phyloP scores from a whole-genome alignment of 2,329 filamentous ascomycete species.

The Neopestalotiopsis rosae region DNA sequence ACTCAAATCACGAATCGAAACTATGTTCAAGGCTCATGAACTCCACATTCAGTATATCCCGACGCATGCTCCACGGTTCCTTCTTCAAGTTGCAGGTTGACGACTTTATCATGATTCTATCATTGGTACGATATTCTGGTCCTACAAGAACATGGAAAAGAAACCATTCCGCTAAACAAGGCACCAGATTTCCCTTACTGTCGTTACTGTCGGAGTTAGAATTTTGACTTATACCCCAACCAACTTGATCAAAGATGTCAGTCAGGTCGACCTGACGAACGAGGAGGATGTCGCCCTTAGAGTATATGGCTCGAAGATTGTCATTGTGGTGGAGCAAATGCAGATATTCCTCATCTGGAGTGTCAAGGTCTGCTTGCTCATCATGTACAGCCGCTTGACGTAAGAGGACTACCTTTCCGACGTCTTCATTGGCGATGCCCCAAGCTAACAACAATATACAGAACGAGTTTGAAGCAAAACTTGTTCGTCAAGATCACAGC shows the following conservation, averaged over 20 bases:
- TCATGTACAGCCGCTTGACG: conserved; percentile 63
- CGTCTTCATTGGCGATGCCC: neutral
- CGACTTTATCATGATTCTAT: conserved; percentile 61
- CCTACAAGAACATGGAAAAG: neutral
- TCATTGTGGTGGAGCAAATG: conserved; percentile 65
- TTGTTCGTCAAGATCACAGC: conserved; percentile 54
- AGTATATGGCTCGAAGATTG: conserved; percentile 63
- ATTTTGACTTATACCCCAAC: conserved; percentile 60
- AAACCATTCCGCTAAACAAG: conserved; percentile 18
- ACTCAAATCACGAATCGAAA: neutral
- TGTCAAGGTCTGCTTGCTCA: conserved; percentile 61
- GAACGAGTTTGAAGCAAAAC: conserved; percentile 52
- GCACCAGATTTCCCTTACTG: conserved; percentile 52
- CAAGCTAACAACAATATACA: conserved; percentile 23
- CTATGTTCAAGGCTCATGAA: conserved; percentile 10
- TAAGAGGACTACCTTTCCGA: conserved; percentile 30
- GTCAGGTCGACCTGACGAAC: conserved; percentile 50
- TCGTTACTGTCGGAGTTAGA: conserved; percentile 60
- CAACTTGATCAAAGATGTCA: conserved; percentile 60
- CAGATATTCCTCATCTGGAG: conserved; percentile 65
- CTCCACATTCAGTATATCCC: conserved; percentile 37
- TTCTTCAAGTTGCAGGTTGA: conserved; percentile 57
- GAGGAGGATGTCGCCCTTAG: conserved; percentile 44
- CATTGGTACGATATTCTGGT: conserved; percentile 45
- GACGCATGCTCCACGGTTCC: conserved; percentile 47